Conservation (phyloP, 2,329 filamentous ascomycete genomes). For the Paraphaeosphaeria minitans region DNA sequence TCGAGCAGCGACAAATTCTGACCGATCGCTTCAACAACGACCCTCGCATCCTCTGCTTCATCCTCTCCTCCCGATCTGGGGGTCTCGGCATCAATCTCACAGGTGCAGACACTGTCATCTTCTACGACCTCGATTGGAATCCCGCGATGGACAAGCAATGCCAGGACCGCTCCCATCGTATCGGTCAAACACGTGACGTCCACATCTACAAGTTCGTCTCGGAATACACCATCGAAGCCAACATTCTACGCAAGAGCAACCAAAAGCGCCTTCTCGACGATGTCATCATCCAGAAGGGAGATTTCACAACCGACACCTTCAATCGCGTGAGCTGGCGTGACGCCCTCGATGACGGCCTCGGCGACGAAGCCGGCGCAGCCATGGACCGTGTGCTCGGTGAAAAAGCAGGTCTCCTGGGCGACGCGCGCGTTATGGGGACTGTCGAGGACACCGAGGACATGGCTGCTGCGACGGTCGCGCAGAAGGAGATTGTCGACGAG, state of each 20-base stretch:
- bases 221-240: slow-evolving; percentile 86
- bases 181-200: slow-evolving; percentile 95
- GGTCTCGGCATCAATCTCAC: slow-evolving; percentile 96
- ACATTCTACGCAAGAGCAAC: slow-evolving; percentile 93
- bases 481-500: slow-evolving; percentile 78
- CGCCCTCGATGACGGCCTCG: slow-evolving; percentile 62
- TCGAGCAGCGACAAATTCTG: slow-evolving; percentile 92
- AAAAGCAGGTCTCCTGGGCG: slow-evolving; percentile 61
- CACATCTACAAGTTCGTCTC: slow-evolving; percentile 81
- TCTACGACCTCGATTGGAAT: slow-evolving; percentile 99
- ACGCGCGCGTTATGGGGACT: slow-evolving; percentile 76
- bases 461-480: slow-evolving; percentile 81
- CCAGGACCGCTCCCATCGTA: slow-evolving; percentile 95
- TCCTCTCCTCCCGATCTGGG: slow-evolving; percentile 90
- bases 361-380: slow-evolving; percentile 75
- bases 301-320: slow-evolving; percentile 97
- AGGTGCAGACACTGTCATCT: slow-evolving; percentile 96
- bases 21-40: slow-evolving; percentile 98
- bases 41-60: slow-evolving; percentile 89
- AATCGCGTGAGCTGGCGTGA: slow-evolving; percentile 75
- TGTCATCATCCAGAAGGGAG: slow-evolving; percentile 96
- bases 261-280: slow-evolving; percentile 98
- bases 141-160: slow-evolving; percentile 99
- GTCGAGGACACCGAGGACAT: slow-evolving; percentile 94
- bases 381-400: slow-evolving; percentile 83